Percentiles rank a stretch among this genome's conserved stretches.
phyloP scores from a whole-genome alignment of 1,284 basidiomycete species.

The Peniophora sp. region DNA sequence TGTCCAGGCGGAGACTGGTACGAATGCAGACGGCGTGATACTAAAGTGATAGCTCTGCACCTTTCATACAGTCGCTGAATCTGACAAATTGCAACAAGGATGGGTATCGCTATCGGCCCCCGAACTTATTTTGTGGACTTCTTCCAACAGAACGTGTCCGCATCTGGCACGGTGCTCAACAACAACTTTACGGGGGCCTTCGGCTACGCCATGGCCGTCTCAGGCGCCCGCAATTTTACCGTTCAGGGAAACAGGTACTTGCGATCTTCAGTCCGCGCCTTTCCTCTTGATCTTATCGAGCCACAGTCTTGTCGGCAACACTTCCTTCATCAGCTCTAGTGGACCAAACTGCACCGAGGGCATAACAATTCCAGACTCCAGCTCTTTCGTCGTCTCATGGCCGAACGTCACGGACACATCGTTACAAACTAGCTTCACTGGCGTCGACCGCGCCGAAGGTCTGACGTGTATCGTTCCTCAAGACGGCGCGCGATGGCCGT shows the following conservation, averaged over 20 bases:
- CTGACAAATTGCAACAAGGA: slow-evolving; percentile 26
- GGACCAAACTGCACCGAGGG: slow-evolving; percentile 61
- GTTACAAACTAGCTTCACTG: slow-evolving; percentile 45
- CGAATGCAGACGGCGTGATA: slow-evolving; percentile 50
- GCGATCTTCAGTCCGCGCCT: no score
- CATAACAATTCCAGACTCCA: slow-evolving; percentile 42
- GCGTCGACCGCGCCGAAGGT: slow-evolving; percentile 43
- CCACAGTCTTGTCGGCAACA: slow-evolving; percentile 48
- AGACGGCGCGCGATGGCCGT: slow-evolving; percentile 69
- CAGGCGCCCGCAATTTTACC: slow-evolving; percentile 59
- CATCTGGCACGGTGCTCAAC: slow-evolving; percentile 50
- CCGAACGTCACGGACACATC: slow-evolving; percentile 32
- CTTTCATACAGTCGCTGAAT: slow-evolving; percentile 3
- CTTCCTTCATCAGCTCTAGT: slow-evolving; percentile 66
- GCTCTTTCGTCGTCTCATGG: slow-evolving; percentile 51
- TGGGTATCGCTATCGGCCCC: slow-evolving; percentile 73
- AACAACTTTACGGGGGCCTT: slow-evolving; percentile 72
- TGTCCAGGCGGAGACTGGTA: slow-evolving; percentile 37
- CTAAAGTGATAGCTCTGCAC: slow-evolving; percentile 52
- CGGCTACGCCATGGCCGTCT: slow-evolving; percentile 61
- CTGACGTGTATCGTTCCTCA: slow-evolving; percentile 60
- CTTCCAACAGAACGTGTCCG: slow-evolving; percentile 53
- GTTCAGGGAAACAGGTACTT: slow-evolving; percentile 47
- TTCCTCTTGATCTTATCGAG: no score
- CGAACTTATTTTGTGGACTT: slow-evolving; percentile 68